Conservation (phyloP, 148 eudicot genomes). For the Camellia lanceoleosa region DNA sequence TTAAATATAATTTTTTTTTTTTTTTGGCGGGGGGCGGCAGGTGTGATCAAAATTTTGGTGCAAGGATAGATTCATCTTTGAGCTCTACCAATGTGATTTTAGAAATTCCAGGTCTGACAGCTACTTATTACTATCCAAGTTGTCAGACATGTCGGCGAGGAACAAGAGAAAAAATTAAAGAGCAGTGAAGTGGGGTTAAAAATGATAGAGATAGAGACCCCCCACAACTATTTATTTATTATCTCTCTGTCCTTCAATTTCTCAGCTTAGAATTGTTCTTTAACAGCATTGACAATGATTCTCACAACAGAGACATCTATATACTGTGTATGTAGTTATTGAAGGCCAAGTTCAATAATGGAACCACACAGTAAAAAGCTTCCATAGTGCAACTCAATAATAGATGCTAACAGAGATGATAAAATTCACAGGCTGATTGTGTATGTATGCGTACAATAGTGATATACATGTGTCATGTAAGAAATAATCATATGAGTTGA, state of each 20-base stretch:
- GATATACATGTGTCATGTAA: too few species aligned
- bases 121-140: slow-evolving; percentile 19
- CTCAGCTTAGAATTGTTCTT: background rate
- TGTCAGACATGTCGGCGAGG: slow-evolving; percentile 21
- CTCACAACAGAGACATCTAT: background rate
- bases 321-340: background rate
- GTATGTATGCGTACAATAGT: too few species aligned
- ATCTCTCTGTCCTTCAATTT: background rate
- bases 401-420: background rate
- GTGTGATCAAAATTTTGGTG: background rate
- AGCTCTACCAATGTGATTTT: background rate
- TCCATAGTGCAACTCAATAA: background rate
- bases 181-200: slow-evolving; percentile 1
- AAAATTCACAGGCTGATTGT: too few species aligned
- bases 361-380: slow-evolving; percentile 2
- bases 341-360: slow-evolving; percentile 6
- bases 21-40: background rate
- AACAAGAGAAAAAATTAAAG: background rate
- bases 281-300: background rate
- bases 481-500: too few species aligned
- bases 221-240: background rate
- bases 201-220: background rate
- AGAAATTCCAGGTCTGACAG: slow-evolving; percentile 15
- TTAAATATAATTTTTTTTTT: too few species aligned
- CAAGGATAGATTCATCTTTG: background rate